Conservation (phyloP, 352 stramenopile genomes). For the Saprolegnia diclina region DNA sequence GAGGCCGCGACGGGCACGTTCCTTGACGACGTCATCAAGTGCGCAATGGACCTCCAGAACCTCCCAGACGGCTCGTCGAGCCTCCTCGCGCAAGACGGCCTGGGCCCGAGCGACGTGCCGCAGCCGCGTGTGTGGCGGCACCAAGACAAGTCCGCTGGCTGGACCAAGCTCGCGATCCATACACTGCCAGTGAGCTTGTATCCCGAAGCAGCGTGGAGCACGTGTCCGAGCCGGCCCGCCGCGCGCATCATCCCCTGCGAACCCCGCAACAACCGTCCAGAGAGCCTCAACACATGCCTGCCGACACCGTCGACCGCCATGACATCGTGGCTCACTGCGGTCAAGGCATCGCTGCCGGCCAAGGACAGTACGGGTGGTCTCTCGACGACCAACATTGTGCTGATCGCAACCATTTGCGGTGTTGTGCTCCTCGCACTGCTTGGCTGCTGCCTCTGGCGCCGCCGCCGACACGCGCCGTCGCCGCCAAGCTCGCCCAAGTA, state of each 20-base stretch:
- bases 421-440: not conserved
- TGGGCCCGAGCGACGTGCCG: not conserved
- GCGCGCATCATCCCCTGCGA: slow-evolving; percentile 14
- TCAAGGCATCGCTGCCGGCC: not conserved
- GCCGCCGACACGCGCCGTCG: not conserved
- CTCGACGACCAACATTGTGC: not conserved
- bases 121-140: slow-evolving; percentile 8
- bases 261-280: not conserved
- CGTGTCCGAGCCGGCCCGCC: not conserved
- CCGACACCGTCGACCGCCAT: not conserved
- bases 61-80: not conserved
- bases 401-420: not conserved
- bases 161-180: slow-evolving; percentile 11
- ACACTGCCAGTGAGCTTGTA: not conserved
- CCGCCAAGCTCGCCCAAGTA: not conserved
- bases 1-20: not conserved
- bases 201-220: not conserved
- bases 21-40: slow-evolving; percentile 2
- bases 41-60: not conserved
- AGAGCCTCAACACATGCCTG: not conserved
- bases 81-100: slow-evolving; percentile 12
- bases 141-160: not conserved
- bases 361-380: not conserved
- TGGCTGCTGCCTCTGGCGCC: not conserved
- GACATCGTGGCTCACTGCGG: not conserved